Evolutionary conservation across 805 yeast species (phyloP), one percentile per base, ranked within the genome.

Genomic region (Naumovozyma castellii): DNA sequence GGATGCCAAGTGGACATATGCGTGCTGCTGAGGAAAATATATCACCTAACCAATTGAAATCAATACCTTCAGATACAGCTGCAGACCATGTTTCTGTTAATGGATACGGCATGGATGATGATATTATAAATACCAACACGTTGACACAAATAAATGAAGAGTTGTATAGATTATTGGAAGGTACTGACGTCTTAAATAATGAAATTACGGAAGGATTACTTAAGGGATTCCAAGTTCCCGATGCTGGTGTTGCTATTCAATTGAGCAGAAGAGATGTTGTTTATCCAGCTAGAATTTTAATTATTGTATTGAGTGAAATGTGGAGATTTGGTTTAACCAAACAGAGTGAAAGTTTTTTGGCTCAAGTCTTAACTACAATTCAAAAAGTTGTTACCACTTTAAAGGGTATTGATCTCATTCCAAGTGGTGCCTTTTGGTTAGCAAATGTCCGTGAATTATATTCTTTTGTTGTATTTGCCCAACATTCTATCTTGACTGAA

Each of bases 361-460:
- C 96, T 35, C 88, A 83, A 58, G 94, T 87, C 2, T 72, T 90
- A 58, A 76, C 84, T 20, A 82, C 84, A 2, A 86, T 92, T 50
- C 97, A 90, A 67, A 77, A 75, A 37, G 79, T 84, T 45, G 95
- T 90, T 14, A 73, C 83, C 38, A 65, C 71, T n/a, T 70, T 82
- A 56, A 81, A 80, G 50, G 95, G 90, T 41, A 94, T 84, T 43
- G 94, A 84, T 49, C 78, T 86, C 27, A 80, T 88, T 53, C 78
- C 86, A 35, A 86, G 86, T 51, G 97, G 96, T 49, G 95, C 97
- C 0, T 92, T 88, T 69, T 92, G 98, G 98, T 71, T 92, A 48
- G 84, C 97, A 3, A 92, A 92, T 64, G 88, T 94, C 2, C 96
- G 92, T 59, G 97, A 92, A 59, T 72, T 92, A 53, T 84, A 84